Conservation (phyloP, 768 basidiomycete species). For the Rhodotorula toruloides region DNA sequence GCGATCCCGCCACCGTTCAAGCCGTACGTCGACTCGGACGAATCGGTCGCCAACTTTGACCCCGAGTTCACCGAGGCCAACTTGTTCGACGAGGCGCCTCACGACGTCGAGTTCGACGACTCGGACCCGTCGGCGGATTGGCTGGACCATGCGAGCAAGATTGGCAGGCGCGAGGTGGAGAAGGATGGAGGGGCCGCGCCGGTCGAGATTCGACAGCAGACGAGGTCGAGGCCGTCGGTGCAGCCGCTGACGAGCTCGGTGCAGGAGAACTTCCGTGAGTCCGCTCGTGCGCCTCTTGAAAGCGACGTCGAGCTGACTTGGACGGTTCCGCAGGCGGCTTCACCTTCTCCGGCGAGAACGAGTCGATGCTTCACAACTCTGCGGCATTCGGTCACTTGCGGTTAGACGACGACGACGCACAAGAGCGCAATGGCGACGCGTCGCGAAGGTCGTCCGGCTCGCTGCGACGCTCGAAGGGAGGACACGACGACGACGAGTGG, state of each 20-base stretch:
- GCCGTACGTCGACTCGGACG: slow-evolving; percentile 94
- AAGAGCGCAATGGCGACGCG: background rate
- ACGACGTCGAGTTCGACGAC: slow-evolving; percentile 37
- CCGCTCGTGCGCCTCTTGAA: background rate
- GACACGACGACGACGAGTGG: background rate
- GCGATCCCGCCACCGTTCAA: slow-evolving; percentile 97
- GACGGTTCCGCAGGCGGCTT: slow-evolving; percentile 39
- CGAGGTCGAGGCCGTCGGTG: slow-evolving; percentile 7
- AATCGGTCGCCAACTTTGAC: slow-evolving; percentile 96
- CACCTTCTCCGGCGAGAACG: slow-evolving; percentile 36
- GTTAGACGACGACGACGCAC: slow-evolving; percentile 16
- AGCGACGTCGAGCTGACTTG: too few relatives aligned
- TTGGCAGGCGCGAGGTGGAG: slow-evolving; percentile 8
- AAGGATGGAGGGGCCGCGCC: slow-evolving; percentile 6
- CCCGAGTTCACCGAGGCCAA: slow-evolving; percentile 95
- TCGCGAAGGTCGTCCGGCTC: background rate
- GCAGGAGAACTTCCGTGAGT: slow-evolving; percentile 39
- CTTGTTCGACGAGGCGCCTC: slow-evolving; percentile 49
- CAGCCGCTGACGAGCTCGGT: slow-evolving; percentile 29
- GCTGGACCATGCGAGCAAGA: slow-evolving; percentile 24
- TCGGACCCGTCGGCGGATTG: slow-evolving; percentile 30
- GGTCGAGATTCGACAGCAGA: slow-evolving; percentile 25
- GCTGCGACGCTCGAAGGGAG: background rate
- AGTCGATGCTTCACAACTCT: slow-evolving; percentile 31
- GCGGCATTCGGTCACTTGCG: slow-evolving; percentile 16